phyloP scores from a whole-genome alignment of 768 basidiomycete species.

The Rhizopogon roseolus region DNA sequence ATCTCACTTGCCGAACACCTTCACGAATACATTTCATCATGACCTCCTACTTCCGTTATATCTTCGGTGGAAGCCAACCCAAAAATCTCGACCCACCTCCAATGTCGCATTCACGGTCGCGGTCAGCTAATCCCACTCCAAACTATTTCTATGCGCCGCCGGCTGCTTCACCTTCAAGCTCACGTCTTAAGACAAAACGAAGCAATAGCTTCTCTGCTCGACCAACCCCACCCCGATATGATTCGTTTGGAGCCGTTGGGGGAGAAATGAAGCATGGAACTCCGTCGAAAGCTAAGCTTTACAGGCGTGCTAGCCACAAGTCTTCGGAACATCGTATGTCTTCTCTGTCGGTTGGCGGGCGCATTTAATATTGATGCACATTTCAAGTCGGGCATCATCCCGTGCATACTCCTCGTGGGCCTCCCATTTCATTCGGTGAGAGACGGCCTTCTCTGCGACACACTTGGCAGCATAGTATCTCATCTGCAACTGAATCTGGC shows the following conservation, averaged over 20 bases:
- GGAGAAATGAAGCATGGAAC: constrained; percentile 30
- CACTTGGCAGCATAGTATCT: constrained; percentile 39
- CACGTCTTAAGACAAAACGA: constrained; percentile 31
- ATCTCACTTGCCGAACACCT: neutral
- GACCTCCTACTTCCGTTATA: constrained; percentile 47
- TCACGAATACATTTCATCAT: constrained; percentile 27
- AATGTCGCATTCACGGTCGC: constrained; percentile 32
- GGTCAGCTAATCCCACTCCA: constrained; percentile 30
- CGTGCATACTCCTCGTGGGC: constrained; percentile 25
- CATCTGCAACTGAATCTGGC: constrained; percentile 33
- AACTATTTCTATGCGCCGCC: constrained; percentile 35
- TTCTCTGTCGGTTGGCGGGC: neutral
- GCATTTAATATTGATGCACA: constrained; percentile 3
- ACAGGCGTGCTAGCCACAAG: constrained; percentile 40
- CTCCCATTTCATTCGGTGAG: constrained; percentile 31
- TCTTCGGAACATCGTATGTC: constrained; percentile 42
- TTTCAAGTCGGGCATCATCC: constrained; percentile 25
- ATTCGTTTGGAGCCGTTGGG: constrained; percentile 28
- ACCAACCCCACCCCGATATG: constrained; percentile 35
- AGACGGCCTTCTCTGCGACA: constrained; percentile 44
- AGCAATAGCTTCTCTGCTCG: constrained; percentile 36
- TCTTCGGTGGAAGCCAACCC: constrained; percentile 33
- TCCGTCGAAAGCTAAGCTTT: constrained; percentile 26
- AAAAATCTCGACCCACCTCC: constrained; percentile 29
- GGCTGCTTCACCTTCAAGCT: constrained; percentile 24